Evolutionary conservation across 345 rosid genomes (phyloP), one percentile per base, ranked within the genome.

Genomic region (Pistacia atlantica): DNA sequence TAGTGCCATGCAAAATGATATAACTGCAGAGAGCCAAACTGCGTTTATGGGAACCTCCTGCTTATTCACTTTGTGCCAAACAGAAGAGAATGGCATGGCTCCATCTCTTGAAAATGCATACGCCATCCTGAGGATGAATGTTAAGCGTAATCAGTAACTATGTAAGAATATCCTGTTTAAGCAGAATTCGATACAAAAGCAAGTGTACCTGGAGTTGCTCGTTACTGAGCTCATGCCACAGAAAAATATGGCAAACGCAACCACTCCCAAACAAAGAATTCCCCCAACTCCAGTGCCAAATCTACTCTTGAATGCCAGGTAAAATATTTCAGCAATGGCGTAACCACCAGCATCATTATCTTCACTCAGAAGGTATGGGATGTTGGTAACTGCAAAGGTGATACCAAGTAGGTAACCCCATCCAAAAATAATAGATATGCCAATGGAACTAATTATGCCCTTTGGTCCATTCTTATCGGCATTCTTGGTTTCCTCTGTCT

Each of bases 31-130:
- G 37, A 90, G 88, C 99, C 99, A 93, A 62, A 95, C 97, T 7
- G 99, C 96, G 58, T 95, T 86, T 31, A 93, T 74, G 7, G 98
- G 98, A 70, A 95, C 91, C 42, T 95, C 99, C 51, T 85, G 97
- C 75, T 82, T 80, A 89, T 95, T 95, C 62, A 90, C 98, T 89
- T 86, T 87, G 84, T 95, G 98, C 99, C 98, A 95, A 51, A 90
- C 69, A 1, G 89, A 83, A 7, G 98, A 93, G 54, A 85, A 61
- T 57, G 98, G 98, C 98, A 95, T 91, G 11, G 97, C 99, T 75
- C 99, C 97, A 74, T 95, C 99, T 90, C 97, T 93, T 5, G 98
- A 93, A 78, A 95, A 95, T 37, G 99, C 99, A 75, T 95, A 95
- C n/a, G 87, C 99, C 98, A 95, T 95, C 87, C 99, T 95, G 87